A percentile compares a stretch with the other conserved stretches of the same genome.
Conservation (phyloP, 139 green algal genomes). For the Chlorella vulgaris region DNA sequence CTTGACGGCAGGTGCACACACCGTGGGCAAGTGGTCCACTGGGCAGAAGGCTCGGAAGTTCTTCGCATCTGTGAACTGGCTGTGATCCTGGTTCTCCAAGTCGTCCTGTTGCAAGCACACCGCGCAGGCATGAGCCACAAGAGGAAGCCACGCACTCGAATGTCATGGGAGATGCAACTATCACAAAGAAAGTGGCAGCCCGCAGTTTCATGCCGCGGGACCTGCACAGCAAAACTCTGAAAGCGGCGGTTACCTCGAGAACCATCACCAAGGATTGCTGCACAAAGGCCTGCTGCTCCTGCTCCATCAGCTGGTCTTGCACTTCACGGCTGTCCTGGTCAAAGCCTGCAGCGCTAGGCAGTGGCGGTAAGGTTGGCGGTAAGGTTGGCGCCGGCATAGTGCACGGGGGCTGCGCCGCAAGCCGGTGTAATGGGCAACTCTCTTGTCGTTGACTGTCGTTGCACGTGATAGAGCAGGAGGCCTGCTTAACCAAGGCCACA, state of each 20-base stretch:
- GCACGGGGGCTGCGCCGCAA: not conserved
- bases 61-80: slow-evolving; percentile 12
- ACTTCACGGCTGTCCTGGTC: slow-evolving; percentile 22
- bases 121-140: no score
- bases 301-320: slow-evolving; percentile 15
- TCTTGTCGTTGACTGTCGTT: no score
- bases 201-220: no score
- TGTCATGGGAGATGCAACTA: no score
- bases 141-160: no score
- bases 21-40: slow-evolving; percentile 16
- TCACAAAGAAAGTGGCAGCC: not conserved
- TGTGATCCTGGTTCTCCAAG: slow-evolving; percentile 13
- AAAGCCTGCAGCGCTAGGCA: not conserved
- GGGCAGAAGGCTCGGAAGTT: slow-evolving; percentile 37
- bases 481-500: no score
- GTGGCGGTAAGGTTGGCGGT: not conserved
- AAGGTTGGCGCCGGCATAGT: not conserved
- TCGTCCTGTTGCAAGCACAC: slow-evolving; percentile 24
- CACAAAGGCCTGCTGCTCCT: not conserved
- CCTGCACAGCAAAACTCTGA: not conserved
- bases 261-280: not conserved
- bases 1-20: not conserved
- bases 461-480: no score
- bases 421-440: not conserved
- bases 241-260: slow-evolving; percentile 1